Base-by-base conservation (phyloP, 345 rosid species). In the Eucalyptus cloeziana region DNA sequence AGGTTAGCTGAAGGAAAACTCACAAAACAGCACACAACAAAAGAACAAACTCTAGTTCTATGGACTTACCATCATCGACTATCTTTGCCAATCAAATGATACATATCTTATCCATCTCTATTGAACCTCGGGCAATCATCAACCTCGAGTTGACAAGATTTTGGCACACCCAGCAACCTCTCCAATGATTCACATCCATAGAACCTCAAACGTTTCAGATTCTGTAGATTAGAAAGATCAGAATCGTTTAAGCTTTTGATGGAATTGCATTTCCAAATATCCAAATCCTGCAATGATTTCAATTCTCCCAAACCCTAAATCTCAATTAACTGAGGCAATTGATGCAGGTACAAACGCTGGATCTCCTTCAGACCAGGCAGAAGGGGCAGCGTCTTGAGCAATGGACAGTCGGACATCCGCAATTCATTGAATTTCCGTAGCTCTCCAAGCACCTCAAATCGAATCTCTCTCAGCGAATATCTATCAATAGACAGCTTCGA, bases 331-430 rank as follows among this genome's bases (percentile, higher is more conserved):
- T 3, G 4, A 49, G 80, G 80, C 62, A 54, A 9, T 13, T 0
- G 0, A 0, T 0, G 0, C 13, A 86, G 12, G 3, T n/a, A 6
- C 37, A 86, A 31, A 7, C 0, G 0, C 2, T 3, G 43, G 60
- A 86, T 31, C 40, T 49, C 27, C 43, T 51, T 50, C 62, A 51
- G 2, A 40, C 9, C 0, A 24, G 43, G 43, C 1, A 43, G n/a
- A n/a, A 30, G 10, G 9, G 9, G 3, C 30, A 86, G 15, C 30
- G 1, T 86, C 87, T 47, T 3, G 4, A 86, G 87, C 40, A 24
- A 45, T 7, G 40, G 56, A 27, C 25, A 47, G 8, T 5, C 0
- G 0, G 0, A 0, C 33, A 85, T 21, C 11, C 0, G 0, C 12
- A 47, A 85, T 13, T 0, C 6, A 7, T 50, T 47, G 10, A 85